phyloP scores from a whole-genome alignment of 2,329 filamentous ascomycete genomes.

The Sphaerulina vaccinii region DNA sequence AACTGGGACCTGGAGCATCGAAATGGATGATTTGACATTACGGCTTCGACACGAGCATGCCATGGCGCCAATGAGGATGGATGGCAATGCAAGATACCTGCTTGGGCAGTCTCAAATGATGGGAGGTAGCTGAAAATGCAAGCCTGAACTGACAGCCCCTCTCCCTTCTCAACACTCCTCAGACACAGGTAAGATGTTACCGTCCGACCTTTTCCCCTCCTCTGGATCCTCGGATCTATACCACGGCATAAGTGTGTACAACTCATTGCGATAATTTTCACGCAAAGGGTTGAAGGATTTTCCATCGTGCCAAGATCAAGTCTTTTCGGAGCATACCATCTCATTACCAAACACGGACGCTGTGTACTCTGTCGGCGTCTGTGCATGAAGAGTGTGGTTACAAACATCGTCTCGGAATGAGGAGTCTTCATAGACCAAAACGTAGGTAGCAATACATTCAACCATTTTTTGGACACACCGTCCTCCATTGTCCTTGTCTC shows the following conservation, averaged over 20 bases:
- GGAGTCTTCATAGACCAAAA: neutral
- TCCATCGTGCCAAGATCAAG: constrained; percentile 62
- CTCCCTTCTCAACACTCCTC: constrained; percentile 6
- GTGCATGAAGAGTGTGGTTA: constrained; percentile 66
- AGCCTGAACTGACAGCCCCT: constrained; percentile 19
- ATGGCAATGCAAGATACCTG: constrained; percentile 12
- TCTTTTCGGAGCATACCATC: constrained; percentile 38
- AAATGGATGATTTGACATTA: constrained; percentile 17
- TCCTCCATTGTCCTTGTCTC: too few relatives aligned
- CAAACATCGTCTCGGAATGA: constrained; percentile 41
- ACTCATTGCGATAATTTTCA: constrained; percentile 55
- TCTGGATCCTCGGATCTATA: constrained; percentile 8
- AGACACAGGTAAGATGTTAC: constrained; percentile 4
- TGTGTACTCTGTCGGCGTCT: constrained; percentile 51
- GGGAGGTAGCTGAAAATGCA: constrained; percentile 30
- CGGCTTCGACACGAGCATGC: constrained; percentile 19
- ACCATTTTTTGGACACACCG: too few relatives aligned
- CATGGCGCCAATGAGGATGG: constrained; percentile 19
- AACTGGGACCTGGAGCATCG: constrained; percentile 21
- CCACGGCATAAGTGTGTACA: constrained; percentile 71
- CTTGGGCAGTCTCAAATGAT: constrained; percentile 6
- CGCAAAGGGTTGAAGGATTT: constrained; percentile 66
- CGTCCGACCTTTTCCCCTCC: neutral
- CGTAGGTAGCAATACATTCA: neutral
- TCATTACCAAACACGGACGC: constrained; percentile 67